Base-by-base conservation (phyloP, 2,329 filamentous ascomycete genomes). In the Alternaria atra region DNA sequence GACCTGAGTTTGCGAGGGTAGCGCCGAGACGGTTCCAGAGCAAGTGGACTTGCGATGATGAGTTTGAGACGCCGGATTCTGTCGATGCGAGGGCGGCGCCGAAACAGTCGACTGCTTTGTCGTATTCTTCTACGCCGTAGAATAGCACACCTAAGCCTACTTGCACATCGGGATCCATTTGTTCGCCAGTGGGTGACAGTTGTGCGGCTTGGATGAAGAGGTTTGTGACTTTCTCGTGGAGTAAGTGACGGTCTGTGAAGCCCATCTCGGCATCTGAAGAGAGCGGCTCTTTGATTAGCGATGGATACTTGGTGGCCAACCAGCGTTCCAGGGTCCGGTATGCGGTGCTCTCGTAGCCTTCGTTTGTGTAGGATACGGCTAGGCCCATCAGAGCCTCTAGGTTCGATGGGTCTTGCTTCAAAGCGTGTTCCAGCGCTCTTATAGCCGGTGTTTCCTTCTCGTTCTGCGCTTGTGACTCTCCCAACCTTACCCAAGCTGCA, bases 101-200 rank as follows among this genome's bases (percentile, higher is more conserved):
- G 86, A 99, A 99, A 84, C 96, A 99, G 83, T 99, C 95, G 37
- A 99, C 94, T 0, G 95, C 95, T 83, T 99, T 99, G 77, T 95
- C 92, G 82, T 97, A 98, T 76, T 98, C 94, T 80, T 99, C 95
- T 30, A 92, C 93, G 52, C 94, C 95, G 81, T 99, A 99, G 83
- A 99, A 98, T 15, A 99, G 87, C 5, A 99, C 95, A 35, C 96
- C 96, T 1, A 99, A 86, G 1, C 95, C 95, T 60, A 99, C 95
- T 80, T 99, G 96, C 7, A 99, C 95, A 77, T 99, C 95, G 0
- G 95, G 95, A 74, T 99, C 96, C 91, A 99, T 98, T 73, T 95
- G 92, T 73, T 93, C 92, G 62, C 94, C 95, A 50, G 92, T 90
- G 0, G 95, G 95, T 30, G 92, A 95, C 50, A 97, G 87, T 73